Evolutionary conservation across 1,284 basidiomycete genomes (phyloP).

Genomic region (Porodaedalea pini): DNA sequence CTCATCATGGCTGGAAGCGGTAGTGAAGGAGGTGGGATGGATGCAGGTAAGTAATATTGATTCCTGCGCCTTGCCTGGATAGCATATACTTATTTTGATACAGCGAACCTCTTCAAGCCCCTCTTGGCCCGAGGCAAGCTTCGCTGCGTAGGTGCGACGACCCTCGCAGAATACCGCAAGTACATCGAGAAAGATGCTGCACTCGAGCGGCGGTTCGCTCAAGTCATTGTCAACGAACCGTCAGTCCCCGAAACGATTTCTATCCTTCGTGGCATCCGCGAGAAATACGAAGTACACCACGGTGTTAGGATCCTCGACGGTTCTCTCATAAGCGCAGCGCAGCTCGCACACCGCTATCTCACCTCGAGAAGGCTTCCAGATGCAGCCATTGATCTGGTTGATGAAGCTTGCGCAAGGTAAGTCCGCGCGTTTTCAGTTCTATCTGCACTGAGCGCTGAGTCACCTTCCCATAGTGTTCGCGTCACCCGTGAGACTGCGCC

Average conservation of each 20-base stretch:
- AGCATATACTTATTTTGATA: slow-evolving; percentile 27
- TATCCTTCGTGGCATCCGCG: slow-evolving; percentile 88
- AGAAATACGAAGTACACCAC: slow-evolving; percentile 83
- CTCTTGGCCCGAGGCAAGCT: slow-evolving; percentile 89
- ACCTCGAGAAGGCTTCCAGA: slow-evolving; percentile 84
- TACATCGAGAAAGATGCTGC: slow-evolving; percentile 96
- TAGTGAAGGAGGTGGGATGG: slow-evolving; percentile 74
- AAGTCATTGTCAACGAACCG: slow-evolving; percentile 93
- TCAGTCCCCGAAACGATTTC: slow-evolving; percentile 88
- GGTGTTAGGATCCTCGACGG: slow-evolving; percentile 89
- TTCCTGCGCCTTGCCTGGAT: neutral
- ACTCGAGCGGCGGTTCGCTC: slow-evolving; percentile 91
- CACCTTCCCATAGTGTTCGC: slow-evolving; percentile 61
- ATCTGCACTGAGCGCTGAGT: slow-evolving; percentile 25
- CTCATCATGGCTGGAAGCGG: slow-evolving; percentile 87
- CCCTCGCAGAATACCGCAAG: slow-evolving; percentile 89
- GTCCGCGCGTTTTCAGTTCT: slow-evolving; percentile 22
- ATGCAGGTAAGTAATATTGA: slow-evolving; percentile 40
- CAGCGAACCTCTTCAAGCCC: slow-evolving; percentile 87
- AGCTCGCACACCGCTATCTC: slow-evolving; percentile 92
- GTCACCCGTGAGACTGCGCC: slow-evolving; percentile 94
- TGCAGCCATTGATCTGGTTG: slow-evolving; percentile 89
- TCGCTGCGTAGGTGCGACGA: slow-evolving; percentile 90
- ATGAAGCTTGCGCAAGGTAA: slow-evolving; percentile 88
- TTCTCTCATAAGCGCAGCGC: slow-evolving; percentile 87